phyloP scores from a whole-genome alignment of 2,329 filamentous ascomycete species.

The Sclerotinia borealis region DNA sequence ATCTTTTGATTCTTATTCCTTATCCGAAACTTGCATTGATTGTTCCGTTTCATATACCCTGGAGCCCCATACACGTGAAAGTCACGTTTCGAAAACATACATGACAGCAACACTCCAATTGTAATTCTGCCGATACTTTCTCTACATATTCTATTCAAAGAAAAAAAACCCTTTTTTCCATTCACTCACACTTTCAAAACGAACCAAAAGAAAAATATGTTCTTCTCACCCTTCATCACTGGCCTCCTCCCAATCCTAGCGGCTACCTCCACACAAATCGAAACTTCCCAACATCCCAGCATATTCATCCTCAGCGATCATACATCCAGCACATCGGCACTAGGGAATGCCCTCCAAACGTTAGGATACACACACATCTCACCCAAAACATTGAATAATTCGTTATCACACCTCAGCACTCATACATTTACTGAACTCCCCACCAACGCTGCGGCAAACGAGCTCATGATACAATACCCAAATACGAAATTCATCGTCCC shows the following conservation, averaged over 20 bases:
- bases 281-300: not conserved
- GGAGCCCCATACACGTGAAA: not conserved
- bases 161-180: not conserved
- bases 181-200: not conserved
- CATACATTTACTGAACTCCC: conserved; percentile 1
- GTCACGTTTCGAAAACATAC: not conserved
- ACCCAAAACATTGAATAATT: not conserved
- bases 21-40: not conserved
- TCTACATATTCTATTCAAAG: not conserved
- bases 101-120: not conserved
- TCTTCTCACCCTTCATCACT: conserved; percentile 10
- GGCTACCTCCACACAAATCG: conserved; percentile 6
- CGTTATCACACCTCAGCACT: not conserved
- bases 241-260: conserved; percentile 5
- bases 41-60: not conserved
- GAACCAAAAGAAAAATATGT: not conserved
- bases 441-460: not conserved
- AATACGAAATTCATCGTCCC: conserved; percentile 5
- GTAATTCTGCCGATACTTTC: not conserved
- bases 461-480: conserved; percentile 5
- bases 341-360: conserved; percentile 3
- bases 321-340: not conserved
- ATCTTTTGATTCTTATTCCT: not conserved
- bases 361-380: conserved; percentile 2
- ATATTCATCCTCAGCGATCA: conserved; percentile 9